Evolutionary conservation across 805 yeast species (phyloP).

Genomic region (Ogataea nitratoaversa): DNA sequence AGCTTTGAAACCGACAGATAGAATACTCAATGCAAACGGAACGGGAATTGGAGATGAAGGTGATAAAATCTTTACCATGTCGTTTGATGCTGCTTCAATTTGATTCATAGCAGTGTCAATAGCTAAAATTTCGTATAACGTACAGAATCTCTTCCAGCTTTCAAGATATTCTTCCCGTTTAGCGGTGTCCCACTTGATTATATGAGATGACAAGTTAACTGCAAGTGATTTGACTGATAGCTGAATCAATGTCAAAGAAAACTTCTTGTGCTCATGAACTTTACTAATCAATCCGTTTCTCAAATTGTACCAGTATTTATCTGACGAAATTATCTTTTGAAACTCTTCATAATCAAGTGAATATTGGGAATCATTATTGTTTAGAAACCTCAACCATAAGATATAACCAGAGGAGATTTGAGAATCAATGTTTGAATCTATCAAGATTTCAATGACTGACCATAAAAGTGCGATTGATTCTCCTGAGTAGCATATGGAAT

Average conservation of each 20-base stretch:
- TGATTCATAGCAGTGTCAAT: conserved; percentile 86
- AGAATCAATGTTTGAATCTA: conserved; percentile 24
- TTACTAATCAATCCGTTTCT: conserved; percentile 52
- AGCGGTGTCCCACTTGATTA: conserved; percentile 42
- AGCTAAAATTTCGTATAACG: conserved; percentile 75
- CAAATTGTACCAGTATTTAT: conserved; percentile 51
- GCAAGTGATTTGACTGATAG: conserved; percentile 48
- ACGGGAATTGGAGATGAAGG: conserved; percentile 51
- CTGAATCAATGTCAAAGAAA: conserved; percentile 60
- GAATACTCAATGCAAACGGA: conserved; percentile 69
- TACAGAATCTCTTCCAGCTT: conserved; percentile 70
- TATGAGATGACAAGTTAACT: conserved; percentile 30
- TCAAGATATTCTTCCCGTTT: conserved; percentile 30
- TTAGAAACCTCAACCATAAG: conserved; percentile 55
- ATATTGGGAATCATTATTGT: too few relatives aligned
- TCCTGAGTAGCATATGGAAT: conserved; percentile 23
- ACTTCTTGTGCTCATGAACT: conserved; percentile 67
- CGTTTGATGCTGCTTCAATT: conserved; percentile 69
- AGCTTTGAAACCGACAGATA: conserved; percentile 72
- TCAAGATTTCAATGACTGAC: conserved; percentile 39
- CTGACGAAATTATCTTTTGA: conserved; percentile 27
- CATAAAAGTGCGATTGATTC: conserved; percentile 35
- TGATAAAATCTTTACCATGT: conserved; percentile 50
- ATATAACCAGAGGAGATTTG: conserved; percentile 41
- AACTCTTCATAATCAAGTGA: too few relatives aligned